Evolutionary conservation across 495 filamentous ascomycete genomes (phyloP).

Genomic region (Trichoderma orchidacearum): DNA sequence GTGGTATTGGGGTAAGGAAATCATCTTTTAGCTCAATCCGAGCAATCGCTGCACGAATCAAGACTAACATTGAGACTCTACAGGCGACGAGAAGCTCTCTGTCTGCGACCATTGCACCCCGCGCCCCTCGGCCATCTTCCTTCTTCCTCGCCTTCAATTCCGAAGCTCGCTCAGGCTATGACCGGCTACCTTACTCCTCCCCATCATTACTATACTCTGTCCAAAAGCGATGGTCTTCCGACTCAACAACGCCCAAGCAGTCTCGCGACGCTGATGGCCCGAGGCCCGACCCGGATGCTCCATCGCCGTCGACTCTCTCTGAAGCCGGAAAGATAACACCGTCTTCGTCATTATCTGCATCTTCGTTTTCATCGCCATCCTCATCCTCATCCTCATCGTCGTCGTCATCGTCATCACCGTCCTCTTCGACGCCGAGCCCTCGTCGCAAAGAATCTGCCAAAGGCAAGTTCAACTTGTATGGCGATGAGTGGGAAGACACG

Average conservation of each 20-base stretch:
- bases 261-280: background rate
- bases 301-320: background rate
- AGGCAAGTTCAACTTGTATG: conserved; percentile 15
- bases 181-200: background rate
- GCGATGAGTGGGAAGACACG: conserved; percentile 63
- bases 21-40: background rate
- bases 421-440: background rate
- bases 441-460: background rate
- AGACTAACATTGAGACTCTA: background rate
- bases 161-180: background rate
- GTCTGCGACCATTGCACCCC: background rate
- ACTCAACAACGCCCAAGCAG: background rate
- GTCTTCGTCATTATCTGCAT: conserved; percentile 10
- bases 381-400: background rate
- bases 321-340: too few relatives aligned
- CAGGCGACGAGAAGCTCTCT: background rate
- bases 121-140: background rate
- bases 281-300: background rate
- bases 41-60: background rate
- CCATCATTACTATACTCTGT: background rate
- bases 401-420: background rate
- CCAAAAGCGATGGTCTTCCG: background rate
- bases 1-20: background rate
- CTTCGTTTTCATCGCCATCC: background rate
- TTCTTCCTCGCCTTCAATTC: background rate